A percentile compares a stretch with the other conserved stretches of the same genome.
Evolutionary conservation across 2,329 filamentous ascomycete genomes (phyloP).

Genomic region (Cladosporium velox): DNA sequence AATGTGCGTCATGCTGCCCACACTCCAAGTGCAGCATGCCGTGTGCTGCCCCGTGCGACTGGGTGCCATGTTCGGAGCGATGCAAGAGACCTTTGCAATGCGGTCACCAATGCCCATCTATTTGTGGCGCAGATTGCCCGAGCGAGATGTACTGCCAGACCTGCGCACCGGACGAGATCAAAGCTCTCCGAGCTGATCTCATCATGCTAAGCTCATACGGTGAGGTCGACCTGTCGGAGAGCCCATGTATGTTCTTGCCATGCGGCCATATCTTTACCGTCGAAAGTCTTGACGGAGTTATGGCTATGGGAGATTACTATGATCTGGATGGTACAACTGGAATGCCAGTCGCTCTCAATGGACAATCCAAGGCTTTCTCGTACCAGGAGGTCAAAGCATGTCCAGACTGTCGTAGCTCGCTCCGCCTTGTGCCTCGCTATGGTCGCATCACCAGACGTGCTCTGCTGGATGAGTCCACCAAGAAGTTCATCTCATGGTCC

Average conservation of each 20-base stretch:
- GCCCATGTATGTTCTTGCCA: conserved; percentile 62
- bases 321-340: conserved; percentile 38
- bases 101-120: conserved; percentile 63
- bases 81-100: conserved; percentile 59
- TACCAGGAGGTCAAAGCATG: conserved; percentile 54
- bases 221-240: conserved; percentile 60
- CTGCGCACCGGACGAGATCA: conserved; percentile 52
- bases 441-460: conserved; percentile 62
- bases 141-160: conserved; percentile 55
- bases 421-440: conserved; percentile 62
- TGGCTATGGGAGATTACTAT: conserved; percentile 58
- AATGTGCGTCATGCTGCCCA: conserved; percentile 58
- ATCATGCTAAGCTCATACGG: conserved; percentile 56
- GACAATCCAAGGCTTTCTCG: conserved; percentile 50
- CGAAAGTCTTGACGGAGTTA: conserved; percentile 61
- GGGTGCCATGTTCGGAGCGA: conserved; percentile 64
- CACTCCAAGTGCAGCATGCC: conserved; percentile 56
- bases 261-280: conserved; percentile 67
- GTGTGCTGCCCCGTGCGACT: conserved; percentile 68
- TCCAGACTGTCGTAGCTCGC: conserved; percentile 60
- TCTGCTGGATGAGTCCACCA: conserved; percentile 63
- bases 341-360: conserved; percentile 34
- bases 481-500: conserved; percentile 63
- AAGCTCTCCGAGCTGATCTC: conserved; percentile 57
- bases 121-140: conserved; percentile 67